Evolutionary conservation across 345 rosid genomes (phyloP), one percentile per base, ranked within the genome.

Genomic region (Murraya koenigii): DNA sequence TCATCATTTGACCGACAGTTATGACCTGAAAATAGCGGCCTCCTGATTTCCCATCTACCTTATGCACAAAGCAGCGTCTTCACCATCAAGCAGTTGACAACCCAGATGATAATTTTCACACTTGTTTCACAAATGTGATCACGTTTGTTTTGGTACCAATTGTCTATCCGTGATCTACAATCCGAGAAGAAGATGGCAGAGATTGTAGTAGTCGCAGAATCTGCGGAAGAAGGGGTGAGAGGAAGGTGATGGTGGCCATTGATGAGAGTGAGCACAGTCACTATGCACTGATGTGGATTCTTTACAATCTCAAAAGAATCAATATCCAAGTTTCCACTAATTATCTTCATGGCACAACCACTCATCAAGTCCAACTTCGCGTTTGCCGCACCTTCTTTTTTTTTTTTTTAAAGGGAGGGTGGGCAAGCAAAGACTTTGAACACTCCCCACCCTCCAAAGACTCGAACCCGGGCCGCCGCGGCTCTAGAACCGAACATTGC

Each of bases 231-330:
- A 78, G 75, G 6, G 77, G 75, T 71, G 76, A 59, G 35, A 84
- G 35, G 76, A 84, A 81, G 75, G 81, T 88, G 82, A 85, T 85
- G 87, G 79, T 86, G 76, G 91, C 85, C 1, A 60, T 85, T 25
- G 93, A 88, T 38, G 91, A 86, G 69, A 77, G 90, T 55, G 93
- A 88, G 33, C 77, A n/a, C 64, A 86, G 91, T 78, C 78, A 86
- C 79, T 75, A 85, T 56, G 89, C 91, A 6, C 88, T 89, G 11
- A 66, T 78, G 52, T 88, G 89, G 93, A 76, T 70, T 8, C 89
- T 87, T 28, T 85, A 89, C 63, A 71, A 87, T 30, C 81, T 89
- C 32, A 74, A 77, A 77, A 17, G 87, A 83, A 60, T 80, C 87
- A 1, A 66, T 79, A n/a, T 25, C 62, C 52, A 78, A 83, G 36